phyloP scores from a whole-genome alignment of 371 early-diverging fungal species.

The Mucor velutinosus region DNA sequence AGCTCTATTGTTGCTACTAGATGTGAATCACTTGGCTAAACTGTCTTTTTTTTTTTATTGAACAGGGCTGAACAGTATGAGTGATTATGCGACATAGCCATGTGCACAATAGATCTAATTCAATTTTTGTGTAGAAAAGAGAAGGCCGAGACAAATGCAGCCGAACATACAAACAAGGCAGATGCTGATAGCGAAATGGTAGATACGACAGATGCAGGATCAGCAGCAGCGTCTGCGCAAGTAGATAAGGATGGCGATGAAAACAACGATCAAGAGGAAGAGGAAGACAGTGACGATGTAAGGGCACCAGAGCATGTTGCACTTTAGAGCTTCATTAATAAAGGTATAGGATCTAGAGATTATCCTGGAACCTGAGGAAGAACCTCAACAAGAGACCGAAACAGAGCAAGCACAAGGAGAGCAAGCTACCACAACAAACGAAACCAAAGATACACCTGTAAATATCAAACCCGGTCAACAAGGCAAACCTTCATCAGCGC shows the following conservation, averaged over 20 bases:
- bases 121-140: conserved; percentile 15
- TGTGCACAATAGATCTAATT: not conserved
- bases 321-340: not conserved
- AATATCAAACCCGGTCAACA: conserved; percentile 63
- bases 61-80: conserved; percentile 20
- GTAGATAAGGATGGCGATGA: not conserved
- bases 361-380: conserved; percentile 61
- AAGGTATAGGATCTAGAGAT: conserved; percentile 66
- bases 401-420: conserved; percentile 17
- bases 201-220: not conserved
- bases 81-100: not conserved
- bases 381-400: conserved; percentile 18
- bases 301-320: not conserved
- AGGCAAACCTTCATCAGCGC: conserved; percentile 27
- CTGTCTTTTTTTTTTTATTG: not conserved
- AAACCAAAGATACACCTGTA: conserved; percentile 51
- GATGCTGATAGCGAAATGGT: not conserved
- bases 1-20: not conserved
- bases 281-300: conserved; percentile 59
- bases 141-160: conserved; percentile 1
- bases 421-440: conserved; percentile 3
- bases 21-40: not conserved
- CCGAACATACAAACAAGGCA: conserved; percentile 12
- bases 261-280: conserved; percentile 33
- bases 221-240: not conserved